Evolutionary conservation across 2,329 filamentous ascomycete genomes (phyloP), one percentile per base, ranked within the genome.

Genomic region (Thermomyces lanuginosus): DNA sequence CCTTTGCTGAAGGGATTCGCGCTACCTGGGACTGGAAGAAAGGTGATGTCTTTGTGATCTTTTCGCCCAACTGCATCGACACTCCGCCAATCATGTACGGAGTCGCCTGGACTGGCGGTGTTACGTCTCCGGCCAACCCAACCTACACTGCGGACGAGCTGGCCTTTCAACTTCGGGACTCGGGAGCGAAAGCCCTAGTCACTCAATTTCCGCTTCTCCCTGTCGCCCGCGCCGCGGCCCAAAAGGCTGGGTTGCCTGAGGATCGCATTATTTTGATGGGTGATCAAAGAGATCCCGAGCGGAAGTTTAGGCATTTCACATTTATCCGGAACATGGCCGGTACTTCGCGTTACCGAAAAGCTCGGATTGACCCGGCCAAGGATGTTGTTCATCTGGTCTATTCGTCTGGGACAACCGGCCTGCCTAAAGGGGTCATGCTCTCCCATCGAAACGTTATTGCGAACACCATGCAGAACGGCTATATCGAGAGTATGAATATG

Each of bases 391-490:
- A 89, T 43, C 54, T 93, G 31, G 81, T 91, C 1, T 93, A 92
- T 51, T 82, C 75, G 26, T 84, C 76, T 5, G 86, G 86, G 5
- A 95, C 86, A 0, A 93, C 86, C 0, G 86, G 86, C 2, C 58
- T 83, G 26, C 84, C 86, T 0, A 95, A 95, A 53, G 86, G 84
- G 9, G 86, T 93, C 8, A 78, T 81, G 68, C 61, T 93, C 16
- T 77, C 72, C 5, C 86, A 95, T 52, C 52, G 58, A 37, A 93
- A 93, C 48, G 73, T 92, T 33, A 68, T 91, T 7, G 59, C 80
- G 32, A 92, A 92, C 49, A 46, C 72, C 5, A 39, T 67, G 16
- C 74, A 79, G 52, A 45, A 63, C 15, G 48, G 50, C 1, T 44
- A 53, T 14, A 55, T 63, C 4, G 75, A 82, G 31, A 58, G 54